Conservation (phyloP, 345 rosid genomes). For the Dipteronia dyeriana region DNA sequence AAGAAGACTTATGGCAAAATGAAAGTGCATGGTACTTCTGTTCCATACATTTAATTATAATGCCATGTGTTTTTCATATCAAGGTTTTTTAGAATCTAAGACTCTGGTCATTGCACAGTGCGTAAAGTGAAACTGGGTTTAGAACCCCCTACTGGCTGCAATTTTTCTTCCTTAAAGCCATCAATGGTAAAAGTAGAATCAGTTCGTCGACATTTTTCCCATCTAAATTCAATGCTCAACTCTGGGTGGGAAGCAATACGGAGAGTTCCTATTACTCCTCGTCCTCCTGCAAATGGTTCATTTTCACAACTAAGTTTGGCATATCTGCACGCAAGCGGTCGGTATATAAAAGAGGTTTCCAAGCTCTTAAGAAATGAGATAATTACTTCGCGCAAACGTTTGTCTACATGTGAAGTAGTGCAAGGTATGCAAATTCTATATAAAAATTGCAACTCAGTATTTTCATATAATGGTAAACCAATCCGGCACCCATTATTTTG, state of each 20-base stretch:
- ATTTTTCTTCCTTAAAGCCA: constrained; percentile 52
- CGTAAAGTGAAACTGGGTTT: constrained; percentile 75
- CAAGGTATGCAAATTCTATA: constrained; percentile 55
- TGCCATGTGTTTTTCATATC: constrained; percentile 10
- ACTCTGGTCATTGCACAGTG: constrained; percentile 49
- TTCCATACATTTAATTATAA: constrained; percentile 5
- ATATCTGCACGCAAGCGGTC: constrained; percentile 79
- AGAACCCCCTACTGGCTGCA: constrained; percentile 80
- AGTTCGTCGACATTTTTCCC: constrained; percentile 54
- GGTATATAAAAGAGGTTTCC: constrained; percentile 80
- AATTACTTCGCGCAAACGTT: constrained; percentile 59
- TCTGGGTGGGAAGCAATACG: constrained; percentile 74
- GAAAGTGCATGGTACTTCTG: constrained; percentile 75
- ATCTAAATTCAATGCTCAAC: constrained; percentile 52
- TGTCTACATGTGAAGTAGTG: constrained; percentile 70
- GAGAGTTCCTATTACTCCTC: constrained; percentile 58
- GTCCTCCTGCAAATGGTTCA: constrained; percentile 64
- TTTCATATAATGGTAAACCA: background rate
- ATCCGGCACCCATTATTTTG: background rate
- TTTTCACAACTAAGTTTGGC: constrained; percentile 79
- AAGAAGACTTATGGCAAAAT: constrained; percentile 81
- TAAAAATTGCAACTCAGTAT: background rate
- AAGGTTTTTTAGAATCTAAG: constrained; percentile 22
- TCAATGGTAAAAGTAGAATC: constrained; percentile 55
- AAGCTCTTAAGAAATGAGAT: constrained; percentile 72